phyloP scores from a whole-genome alignment of 805 yeast species.

The Helenozyma rhizophorensis region DNA sequence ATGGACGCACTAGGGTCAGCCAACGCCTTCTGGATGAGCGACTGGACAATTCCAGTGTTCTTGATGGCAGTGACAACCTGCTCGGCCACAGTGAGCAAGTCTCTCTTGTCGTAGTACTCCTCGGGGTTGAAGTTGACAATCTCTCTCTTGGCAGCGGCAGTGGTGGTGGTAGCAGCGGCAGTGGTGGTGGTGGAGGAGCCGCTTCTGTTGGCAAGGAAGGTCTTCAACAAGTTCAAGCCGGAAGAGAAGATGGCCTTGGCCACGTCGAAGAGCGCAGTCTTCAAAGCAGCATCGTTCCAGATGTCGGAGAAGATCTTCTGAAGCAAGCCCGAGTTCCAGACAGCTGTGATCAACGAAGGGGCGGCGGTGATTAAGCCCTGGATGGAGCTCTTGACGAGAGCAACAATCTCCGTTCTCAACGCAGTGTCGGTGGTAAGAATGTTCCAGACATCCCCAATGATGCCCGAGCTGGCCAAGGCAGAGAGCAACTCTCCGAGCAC shows the following conservation, averaged over 20 bases:
- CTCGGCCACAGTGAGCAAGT: conserved; percentile 23
- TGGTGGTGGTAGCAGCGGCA: conserved; percentile 14
- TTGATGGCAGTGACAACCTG: conserved; percentile 26
- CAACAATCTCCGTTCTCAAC: conserved; percentile 21
- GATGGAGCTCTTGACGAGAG: conserved; percentile 28
- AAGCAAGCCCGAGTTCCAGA: conserved; percentile 39
- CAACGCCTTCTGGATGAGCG: conserved; percentile 29
- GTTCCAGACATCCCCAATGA: conserved; percentile 31
- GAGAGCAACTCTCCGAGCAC: conserved; percentile 32
- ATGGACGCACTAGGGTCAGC: conserved; percentile 35
- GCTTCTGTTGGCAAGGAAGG: conserved; percentile 13
- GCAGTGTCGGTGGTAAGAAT: conserved; percentile 29
- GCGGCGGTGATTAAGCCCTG: conserved; percentile 34
- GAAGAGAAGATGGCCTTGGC: conserved; percentile 31
- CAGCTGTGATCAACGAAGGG: conserved; percentile 36
- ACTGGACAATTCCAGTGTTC: conserved; percentile 30
- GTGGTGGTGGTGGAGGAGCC: conserved; percentile 11
- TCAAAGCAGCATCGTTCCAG: conserved; percentile 30
- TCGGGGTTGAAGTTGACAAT: conserved; percentile 10
- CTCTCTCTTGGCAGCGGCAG: conserved; percentile 17
- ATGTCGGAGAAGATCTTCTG: conserved; percentile 27
- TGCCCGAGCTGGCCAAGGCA: conserved; percentile 36
- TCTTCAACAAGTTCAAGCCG: conserved; percentile 26
- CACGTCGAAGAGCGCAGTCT: conserved; percentile 27
- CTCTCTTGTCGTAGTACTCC: conserved; percentile 36